Base-by-base conservation (phyloP, 257 asterid genomes). In the Petrea volubilis region DNA sequence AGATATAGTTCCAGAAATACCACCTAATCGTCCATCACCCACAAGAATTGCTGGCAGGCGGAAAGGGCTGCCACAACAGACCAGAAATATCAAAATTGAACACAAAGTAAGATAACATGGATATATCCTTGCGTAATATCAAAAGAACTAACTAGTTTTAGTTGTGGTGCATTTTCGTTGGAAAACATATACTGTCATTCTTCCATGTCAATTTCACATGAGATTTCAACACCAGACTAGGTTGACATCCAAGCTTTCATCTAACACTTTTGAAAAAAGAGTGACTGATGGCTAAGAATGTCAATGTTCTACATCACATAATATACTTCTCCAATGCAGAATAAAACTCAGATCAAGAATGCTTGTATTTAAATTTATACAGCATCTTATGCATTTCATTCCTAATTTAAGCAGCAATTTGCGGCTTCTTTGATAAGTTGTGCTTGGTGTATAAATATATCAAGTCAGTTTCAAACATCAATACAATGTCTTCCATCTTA, bases 1-100 rank as follows among this genome's bases (percentile, higher is more conserved):
- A 70, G 99, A 95, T 75, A 95, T 92, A 34, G 99, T 95, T 81
- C 92, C 99, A 5, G 99, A 92, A 74, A 95, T 92, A 63, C 99
- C 99, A 80, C 99, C 99, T 78, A 92, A 76, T 49, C 87, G 81
- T 66, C 99, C 98, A 88, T 95, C 98, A 59, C 99, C 99, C 17
- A 95, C 99, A 67, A 95, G 89, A 85, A 95, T 76, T 46, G 90
- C 96, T 25, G 98, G 99, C 67, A 95, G 80, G 56, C 99, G 96
- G 78, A 92, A 90, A 71, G 98, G 94, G 71, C 99, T 95, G 90
- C 64, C 2, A 75, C 78, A 63, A 74, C 44, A 75, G 20, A 60
- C 58, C 64, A 67, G 71, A 81, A 72, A 72, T 51, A 80, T 55
- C 57, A 67, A 41, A 41, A 56, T 17, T 5, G 31, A 33, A 68